phyloP scores from a whole-genome alignment of 345 rosid species.

The Arabidopsis thaliana region DNA sequence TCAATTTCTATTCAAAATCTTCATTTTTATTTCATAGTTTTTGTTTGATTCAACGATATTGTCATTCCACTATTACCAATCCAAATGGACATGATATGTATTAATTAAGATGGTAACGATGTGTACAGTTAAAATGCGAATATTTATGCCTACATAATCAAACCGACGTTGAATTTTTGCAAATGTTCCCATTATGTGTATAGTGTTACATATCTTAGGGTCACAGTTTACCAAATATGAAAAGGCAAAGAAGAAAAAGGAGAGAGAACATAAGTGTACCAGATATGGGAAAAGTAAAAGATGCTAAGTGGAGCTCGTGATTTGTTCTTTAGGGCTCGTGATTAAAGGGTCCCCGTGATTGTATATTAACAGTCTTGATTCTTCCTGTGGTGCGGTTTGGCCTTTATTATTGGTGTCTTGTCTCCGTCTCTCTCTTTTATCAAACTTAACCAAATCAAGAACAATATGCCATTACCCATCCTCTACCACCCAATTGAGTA shows the following conservation, averaged over 20 bases:
- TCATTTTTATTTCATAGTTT: not conserved
- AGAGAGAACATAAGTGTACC: conserved; percentile 33
- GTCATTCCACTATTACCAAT: not conserved
- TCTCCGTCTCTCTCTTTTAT: conserved; percentile 28
- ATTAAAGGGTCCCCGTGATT: conserved; percentile 40
- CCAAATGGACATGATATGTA: not conserved
- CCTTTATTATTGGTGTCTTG: conserved; percentile 46
- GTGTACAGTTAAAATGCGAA: not conserved
- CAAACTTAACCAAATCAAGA: conserved; percentile 9
- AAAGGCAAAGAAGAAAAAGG: conserved; percentile 31
- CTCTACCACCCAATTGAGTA: not conserved
- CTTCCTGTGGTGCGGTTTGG: conserved; percentile 38
- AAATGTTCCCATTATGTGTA: not conserved
- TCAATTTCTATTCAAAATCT: not conserved
- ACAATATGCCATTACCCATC: conserved; percentile 12
- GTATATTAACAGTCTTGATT: conserved; percentile 37
- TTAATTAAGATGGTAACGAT: conserved; percentile 2
- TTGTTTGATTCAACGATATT: not conserved
- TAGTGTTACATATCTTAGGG: not conserved
- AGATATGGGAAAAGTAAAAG: conserved; percentile 42
- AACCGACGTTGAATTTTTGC: not conserved
- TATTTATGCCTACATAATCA: not conserved
- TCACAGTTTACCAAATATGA: conserved; percentile 19
- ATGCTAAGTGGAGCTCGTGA: conserved; percentile 36
- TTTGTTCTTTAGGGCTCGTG: conserved; percentile 39